phyloP scores from a whole-genome alignment of 1,139 yeast species.

The Scheffersomyces segobiensis region DNA sequence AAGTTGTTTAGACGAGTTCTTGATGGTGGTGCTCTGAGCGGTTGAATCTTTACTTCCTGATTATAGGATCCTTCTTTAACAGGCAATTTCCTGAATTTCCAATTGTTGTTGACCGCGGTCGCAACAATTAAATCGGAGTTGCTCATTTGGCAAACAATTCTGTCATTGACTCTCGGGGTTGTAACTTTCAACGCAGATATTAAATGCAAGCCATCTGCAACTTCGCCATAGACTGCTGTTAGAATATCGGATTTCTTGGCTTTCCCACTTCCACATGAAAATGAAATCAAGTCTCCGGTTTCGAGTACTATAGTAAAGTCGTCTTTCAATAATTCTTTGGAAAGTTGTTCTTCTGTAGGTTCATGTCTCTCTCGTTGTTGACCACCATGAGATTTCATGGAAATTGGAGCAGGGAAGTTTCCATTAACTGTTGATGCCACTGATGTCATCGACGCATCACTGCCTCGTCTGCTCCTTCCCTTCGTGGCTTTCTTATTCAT shows the following conservation, averaged over 20 bases:
- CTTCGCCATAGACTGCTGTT: constrained; percentile 21
- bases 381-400: constrained; percentile 12
- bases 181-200: constrained; percentile 54
- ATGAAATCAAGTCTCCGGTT: constrained; percentile 48
- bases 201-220: constrained; percentile 23
- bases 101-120: constrained; percentile 62
- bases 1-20: constrained; percentile 17
- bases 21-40: constrained; percentile 29
- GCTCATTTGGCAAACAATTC: constrained; percentile 58
- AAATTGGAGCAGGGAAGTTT: constrained; percentile 26
- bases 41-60: constrained; percentile 31
- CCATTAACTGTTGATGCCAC: constrained; percentile 29
- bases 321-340: constrained; percentile 17
- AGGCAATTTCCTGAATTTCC: constrained; percentile 57
- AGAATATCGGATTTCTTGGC: constrained; percentile 27
- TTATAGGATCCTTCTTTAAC: constrained; percentile 52
- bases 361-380: constrained; percentile 6
- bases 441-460: constrained; percentile 25
- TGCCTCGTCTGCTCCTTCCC: constrained; percentile 21
- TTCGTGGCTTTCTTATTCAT: constrained; percentile 21
- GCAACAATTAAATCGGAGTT: constrained; percentile 60
- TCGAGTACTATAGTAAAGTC: constrained; percentile 38
- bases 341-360: constrained; percentile 7
- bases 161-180: constrained; percentile 76
- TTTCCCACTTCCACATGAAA: constrained; percentile 51